A percentile compares a stretch with the other conserved stretches of the same genome.
Conservation (phyloP, 164 flowering plant species). For the Taxillus chinensis region DNA sequence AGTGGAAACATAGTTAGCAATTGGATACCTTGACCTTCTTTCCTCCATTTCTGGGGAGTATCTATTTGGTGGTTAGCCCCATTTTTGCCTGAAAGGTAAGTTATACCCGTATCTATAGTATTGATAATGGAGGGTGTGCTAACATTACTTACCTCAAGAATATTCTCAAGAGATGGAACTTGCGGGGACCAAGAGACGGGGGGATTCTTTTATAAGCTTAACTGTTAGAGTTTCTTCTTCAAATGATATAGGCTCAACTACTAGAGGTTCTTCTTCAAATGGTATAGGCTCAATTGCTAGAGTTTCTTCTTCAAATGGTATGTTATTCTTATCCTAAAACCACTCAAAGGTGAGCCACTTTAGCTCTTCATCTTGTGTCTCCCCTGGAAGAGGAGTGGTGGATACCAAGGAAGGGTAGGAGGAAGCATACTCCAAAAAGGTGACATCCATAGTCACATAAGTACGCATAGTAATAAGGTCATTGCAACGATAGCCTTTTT, state of each 20-base stretch:
- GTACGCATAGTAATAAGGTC: background rate
- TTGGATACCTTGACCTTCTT: background rate
- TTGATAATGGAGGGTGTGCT: background rate
- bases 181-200: background rate
- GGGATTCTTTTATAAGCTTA: background rate
- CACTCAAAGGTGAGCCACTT: background rate
- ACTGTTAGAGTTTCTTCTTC: too few relatives aligned
- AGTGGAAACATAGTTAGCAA: background rate
- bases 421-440: background rate
- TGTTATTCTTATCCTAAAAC: background rate
- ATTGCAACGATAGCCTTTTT: background rate
- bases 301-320: background rate
- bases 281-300: background rate
- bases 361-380: background rate
- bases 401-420: background rate
- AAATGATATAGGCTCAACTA: background rate
- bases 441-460: constrained; percentile 3
- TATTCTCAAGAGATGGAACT: background rate
- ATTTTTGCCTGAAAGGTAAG: background rate
- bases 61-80: background rate
- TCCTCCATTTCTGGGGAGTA: constrained; percentile 1
- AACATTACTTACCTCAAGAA: background rate
- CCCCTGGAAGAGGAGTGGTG: background rate
- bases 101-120: background rate
- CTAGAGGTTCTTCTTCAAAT: background rate